A percentile compares a stretch with the other conserved stretches of the same genome.
These are phyloP conservation scores for Sporothrix variecibatus DNA, from an alignment of 2,329 filamentous ascomycete genomes.

Conservation along the genomic window DNA sequence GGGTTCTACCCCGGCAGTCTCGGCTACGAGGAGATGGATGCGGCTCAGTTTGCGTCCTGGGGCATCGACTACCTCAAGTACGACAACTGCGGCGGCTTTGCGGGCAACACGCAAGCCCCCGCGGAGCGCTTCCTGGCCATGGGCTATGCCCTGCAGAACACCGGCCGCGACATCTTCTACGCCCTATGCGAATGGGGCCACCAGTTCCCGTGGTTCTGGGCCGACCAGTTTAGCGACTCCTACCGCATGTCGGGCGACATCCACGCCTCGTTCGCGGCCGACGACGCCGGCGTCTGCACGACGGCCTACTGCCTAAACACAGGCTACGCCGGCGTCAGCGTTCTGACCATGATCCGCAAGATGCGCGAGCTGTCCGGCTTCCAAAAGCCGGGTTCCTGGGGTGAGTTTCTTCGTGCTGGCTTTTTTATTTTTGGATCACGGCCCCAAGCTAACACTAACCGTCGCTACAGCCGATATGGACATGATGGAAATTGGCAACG, in stretches of 20 bases:
- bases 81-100: constrained; percentile 57
- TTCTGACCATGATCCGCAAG: constrained; percentile 39
- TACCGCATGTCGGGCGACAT: constrained; percentile 45
- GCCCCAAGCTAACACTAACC: too few species aligned
- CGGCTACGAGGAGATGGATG: constrained; percentile 53
- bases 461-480: constrained; percentile 44
- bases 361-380: constrained; percentile 40
- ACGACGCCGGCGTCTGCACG: constrained; percentile 34
- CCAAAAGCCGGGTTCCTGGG: constrained; percentile 37
- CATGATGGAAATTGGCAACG: constrained; percentile 46
- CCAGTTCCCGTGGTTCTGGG: constrained; percentile 37
- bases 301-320: constrained; percentile 42
- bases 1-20: constrained; percentile 38
- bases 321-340: constrained; percentile 38
- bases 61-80: constrained; percentile 57
- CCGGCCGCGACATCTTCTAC: constrained; percentile 43
- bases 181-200: constrained; percentile 40
- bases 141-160: constrained; percentile 40
- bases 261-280: constrained; percentile 34
- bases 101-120: constrained; percentile 50
- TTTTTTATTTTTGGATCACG: not conserved
- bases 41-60: constrained; percentile 53
- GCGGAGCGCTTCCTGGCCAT: constrained; percentile 46
- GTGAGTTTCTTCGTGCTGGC: constrained; percentile 24
- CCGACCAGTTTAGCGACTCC: constrained; percentile 39